phyloP scores from a whole-genome alignment of 345 rosid species.

The Murraya paniculata region DNA sequence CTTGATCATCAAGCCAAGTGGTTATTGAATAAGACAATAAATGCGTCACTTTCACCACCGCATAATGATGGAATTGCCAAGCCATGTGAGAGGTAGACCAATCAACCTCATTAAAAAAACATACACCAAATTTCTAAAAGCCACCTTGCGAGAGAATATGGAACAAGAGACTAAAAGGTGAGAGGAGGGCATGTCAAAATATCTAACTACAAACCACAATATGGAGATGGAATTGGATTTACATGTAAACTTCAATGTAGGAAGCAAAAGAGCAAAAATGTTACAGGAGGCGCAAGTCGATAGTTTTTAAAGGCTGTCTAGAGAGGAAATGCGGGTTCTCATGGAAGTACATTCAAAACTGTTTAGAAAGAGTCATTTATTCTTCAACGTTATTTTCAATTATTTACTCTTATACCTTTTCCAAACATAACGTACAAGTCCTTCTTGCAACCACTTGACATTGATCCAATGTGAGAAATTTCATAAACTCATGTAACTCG shows the following conservation, averaged over 20 bases:
- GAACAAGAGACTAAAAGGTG: background rate
- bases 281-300: background rate
- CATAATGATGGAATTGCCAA: background rate
- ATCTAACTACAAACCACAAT: background rate
- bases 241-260: background rate
- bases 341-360: background rate
- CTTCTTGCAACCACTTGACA: background rate
- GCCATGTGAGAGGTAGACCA: background rate
- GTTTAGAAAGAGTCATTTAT: background rate
- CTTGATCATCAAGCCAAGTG: conserved; percentile 1
- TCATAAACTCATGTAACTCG: background rate
- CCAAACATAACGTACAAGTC: background rate
- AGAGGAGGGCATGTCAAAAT: background rate
- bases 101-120: background rate
- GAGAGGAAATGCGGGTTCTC: background rate
- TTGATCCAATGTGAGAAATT: background rate
- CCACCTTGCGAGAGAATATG: background rate
- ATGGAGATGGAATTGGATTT: background rate
- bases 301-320: background rate
- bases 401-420: background rate
- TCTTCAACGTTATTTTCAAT: background rate
- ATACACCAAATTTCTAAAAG: background rate
- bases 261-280: background rate
- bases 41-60: background rate
- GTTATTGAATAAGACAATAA: background rate